phyloP scores from a whole-genome alignment of 129 eudicot species.

The Helichrysum umbraculigerum region DNA sequence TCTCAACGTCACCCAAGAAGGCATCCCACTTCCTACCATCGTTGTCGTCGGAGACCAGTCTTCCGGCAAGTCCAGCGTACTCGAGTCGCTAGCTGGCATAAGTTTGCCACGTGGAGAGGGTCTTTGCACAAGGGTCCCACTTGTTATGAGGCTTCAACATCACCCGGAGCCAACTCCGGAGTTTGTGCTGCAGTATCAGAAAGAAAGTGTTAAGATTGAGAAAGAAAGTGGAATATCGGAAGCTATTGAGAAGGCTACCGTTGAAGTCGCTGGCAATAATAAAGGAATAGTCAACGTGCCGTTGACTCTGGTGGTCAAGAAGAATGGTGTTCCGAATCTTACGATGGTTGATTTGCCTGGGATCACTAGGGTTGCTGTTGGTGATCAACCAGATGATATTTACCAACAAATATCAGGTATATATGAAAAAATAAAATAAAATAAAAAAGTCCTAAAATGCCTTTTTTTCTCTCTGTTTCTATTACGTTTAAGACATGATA shows the following conservation, averaged over 20 bases:
- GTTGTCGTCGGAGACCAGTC: no score
- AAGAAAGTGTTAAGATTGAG: not conserved
- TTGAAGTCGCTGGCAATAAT: not conserved
- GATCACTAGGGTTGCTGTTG: not conserved
- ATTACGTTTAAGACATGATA: no score
- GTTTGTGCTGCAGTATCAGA: not conserved
- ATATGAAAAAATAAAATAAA: no score
- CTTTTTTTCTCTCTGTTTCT: no score
- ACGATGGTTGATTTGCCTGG: conserved; percentile 4
- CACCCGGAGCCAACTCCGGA: not conserved
- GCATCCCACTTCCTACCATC: no score
- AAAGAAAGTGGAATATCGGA: not conserved
- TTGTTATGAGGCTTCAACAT: conserved; percentile 1
- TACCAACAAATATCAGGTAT: no score
- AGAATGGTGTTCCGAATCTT: not conserved
- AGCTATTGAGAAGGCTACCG: not conserved
- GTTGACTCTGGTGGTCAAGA: not conserved
- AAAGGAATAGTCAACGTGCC: not conserved
- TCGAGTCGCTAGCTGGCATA: no score
- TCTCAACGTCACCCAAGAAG: no score
- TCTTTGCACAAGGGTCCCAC: no score
- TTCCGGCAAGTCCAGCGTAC: no score
- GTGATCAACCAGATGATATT: conserved; percentile 3
- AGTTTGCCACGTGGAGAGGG: no score
- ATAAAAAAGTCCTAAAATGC: not conserved